Conservation (phyloP, 2,329 filamentous ascomycete genomes). For the Fusarium sp. region DNA sequence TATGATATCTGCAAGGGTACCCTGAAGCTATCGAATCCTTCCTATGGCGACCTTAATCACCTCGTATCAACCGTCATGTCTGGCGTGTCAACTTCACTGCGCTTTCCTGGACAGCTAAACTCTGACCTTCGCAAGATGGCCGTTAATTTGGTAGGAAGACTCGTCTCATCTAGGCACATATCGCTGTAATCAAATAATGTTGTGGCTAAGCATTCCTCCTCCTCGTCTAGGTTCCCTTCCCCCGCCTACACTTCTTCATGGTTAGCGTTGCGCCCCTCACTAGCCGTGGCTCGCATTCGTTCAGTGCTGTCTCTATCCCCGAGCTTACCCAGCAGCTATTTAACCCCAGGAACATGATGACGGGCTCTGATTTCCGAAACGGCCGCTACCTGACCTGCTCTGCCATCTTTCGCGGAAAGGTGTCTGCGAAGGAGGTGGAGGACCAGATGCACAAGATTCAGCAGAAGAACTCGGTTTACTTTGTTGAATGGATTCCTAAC, state of each 20-base stretch:
- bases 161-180: too few relatives aligned
- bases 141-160: conserved; percentile 89
- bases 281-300: conserved; percentile 76
- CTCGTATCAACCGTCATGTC: conserved; percentile 99
- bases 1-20: conserved; percentile 99
- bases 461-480: conserved; percentile 86
- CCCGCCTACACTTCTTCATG: conserved; percentile 99
- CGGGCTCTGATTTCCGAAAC: conserved; percentile 99
- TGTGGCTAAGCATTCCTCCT: background rate
- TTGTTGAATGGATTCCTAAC: conserved; percentile 95
- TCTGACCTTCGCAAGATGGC: conserved; percentile 99
- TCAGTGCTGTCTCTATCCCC: conserved; percentile 77
- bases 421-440: conserved; percentile 99
- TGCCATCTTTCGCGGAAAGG: conserved; percentile 99
- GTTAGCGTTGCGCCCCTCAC: conserved; percentile 65
- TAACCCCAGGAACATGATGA: conserved; percentile 99
- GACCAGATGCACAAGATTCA: conserved; percentile 99
- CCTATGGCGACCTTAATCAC: conserved; percentile 99
- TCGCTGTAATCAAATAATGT: too few relatives aligned
- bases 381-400: conserved; percentile 99
- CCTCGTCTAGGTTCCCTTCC: conserved; percentile 79
- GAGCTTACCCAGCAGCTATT: conserved; percentile 99
- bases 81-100: conserved; percentile 95
- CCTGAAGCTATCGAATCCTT: conserved; percentile 86
- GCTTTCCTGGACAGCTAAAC: conserved; percentile 99